Percentiles rank a stretch among this genome's conserved stretches.
phyloP scores from a whole-genome alignment of 352 stramenopile species.

The Phytophthora ramorum region DNA sequence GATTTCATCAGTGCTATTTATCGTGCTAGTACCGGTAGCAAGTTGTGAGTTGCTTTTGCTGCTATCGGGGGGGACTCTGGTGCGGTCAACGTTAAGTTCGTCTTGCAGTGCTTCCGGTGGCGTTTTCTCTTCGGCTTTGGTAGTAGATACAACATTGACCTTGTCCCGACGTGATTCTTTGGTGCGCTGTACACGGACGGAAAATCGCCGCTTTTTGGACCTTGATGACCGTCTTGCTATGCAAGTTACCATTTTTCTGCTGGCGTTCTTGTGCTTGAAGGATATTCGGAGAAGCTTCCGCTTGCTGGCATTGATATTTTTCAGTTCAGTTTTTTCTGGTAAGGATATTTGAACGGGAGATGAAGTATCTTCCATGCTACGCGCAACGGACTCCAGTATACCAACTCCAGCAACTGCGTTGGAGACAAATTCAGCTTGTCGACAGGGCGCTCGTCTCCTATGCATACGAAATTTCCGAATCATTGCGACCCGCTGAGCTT shows the following conservation, averaged over 20 bases:
- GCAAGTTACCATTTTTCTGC: background rate
- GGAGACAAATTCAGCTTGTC: background rate
- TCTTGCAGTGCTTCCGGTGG: background rate
- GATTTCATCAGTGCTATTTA: background rate
- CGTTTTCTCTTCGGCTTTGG: background rate
- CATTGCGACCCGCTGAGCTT: conserved; percentile 29
- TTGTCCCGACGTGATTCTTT: background rate
- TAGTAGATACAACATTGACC: background rate
- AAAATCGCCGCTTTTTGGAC: background rate
- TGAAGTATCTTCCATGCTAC: background rate
- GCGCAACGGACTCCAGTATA: background rate
- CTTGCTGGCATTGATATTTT: background rate
- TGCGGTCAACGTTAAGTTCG: background rate
- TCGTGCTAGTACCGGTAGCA: background rate
- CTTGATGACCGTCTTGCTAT: background rate
- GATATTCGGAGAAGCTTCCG: conserved; percentile 11
- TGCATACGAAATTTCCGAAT: background rate
- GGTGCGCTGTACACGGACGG: background rate
- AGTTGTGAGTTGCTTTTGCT: background rate
- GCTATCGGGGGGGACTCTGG: background rate
- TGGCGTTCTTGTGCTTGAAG: conserved; percentile 9
- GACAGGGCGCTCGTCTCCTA: conserved; percentile 8
- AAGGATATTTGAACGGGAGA: background rate
- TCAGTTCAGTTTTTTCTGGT: background rate
- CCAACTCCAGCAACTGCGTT: background rate